Base-by-base conservation (phyloP, 805 yeast genomes). In the Kodamaea kakaduensis region DNA sequence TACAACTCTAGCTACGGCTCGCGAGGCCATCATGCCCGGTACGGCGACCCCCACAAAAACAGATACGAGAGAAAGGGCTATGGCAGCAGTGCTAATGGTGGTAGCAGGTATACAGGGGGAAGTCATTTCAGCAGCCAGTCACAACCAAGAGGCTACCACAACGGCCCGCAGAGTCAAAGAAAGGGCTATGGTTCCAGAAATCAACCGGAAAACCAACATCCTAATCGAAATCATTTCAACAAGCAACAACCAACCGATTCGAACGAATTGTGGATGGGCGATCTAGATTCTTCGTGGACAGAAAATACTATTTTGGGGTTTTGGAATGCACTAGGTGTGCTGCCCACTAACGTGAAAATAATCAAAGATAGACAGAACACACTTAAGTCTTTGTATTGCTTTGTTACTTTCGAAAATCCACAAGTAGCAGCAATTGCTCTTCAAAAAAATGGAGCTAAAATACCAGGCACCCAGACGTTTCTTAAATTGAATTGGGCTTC, bases 401-500 rank as follows among this genome's bases (percentile, higher is more conserved):
- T 88, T 58, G 75, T 88, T 22, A 84, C 83, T 33, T 88, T 88
- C 55, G 68, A 78, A 17, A 67, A 68, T 34, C 64, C 69, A 34
- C 73, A 72, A 13, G 73, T 74, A 21, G 90, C 93, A 0, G 64
- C 78, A 2, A 69, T 69, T 29, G 95, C 94, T 1, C 52, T 86
- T 24, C 61, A 71, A 35, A 70, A 75, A 36, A 82, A 84, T 55
- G 95, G 95, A 2, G 61, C 72, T 25, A 69, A 68, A 7, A 75
- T 89, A 24, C 93, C 95, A 9, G 76, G 75, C n/a, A 71, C 78
- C 12, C 63, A 77, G 20, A 74, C 73, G 34, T 54, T 58, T 23
- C 74, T 88, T 50, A 82, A 80, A 55, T 63, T 88, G 38, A 88
- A 87, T 57, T 82, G 93, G 88, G 93, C 96, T 1, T 70, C 82